Evolutionary conservation across 176 grass and related monocot species (phyloP), one percentile per base, ranked within the genome.

Genomic region (Oryza coarctata): DNA sequence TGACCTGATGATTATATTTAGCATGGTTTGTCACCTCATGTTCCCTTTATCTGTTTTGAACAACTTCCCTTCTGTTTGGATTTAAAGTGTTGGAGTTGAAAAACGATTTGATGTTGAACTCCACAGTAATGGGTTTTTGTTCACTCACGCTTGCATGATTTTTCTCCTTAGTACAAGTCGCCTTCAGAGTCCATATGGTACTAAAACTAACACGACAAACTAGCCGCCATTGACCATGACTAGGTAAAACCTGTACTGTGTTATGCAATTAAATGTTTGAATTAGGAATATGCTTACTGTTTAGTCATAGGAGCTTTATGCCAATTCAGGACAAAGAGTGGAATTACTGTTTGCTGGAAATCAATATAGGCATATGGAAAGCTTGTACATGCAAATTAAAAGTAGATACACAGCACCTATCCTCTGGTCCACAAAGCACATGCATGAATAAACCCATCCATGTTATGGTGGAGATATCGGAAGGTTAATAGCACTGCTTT

Each of bases 271-370:
- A 47, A 57, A 82, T 58, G 44, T 41, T 43, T 66, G 58, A 47
- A 68, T 57, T 23, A 61, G 22, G 62, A 38, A 14, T 61, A 8
- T 49, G 18, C 40, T 73, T 81, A 60, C 35, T 85, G 18, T 44
- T 73, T 81, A 60, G 44, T 85, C 12, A 35, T 77, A 45, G 17
- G 83, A 35, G 66, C 68, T 65, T 68, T 20, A 55, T 82, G 58
- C 39, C n/a, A 60, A 39, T 1, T 30, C 22, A 61, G 65, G 65
- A 67, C 35, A 71, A 11, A 52, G 34, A 82, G 33, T 65, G 29
- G 22, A 83, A 75, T 66, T 29, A 63, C 70, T 25, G 7, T 52
- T 43, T 35, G 41, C 39, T 3, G 29, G 38, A 22, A 70, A 65
- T 73, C 61, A 58, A 5, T 23, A 15, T 45, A 44, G 68, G 29